A percentile compares a stretch with the other conserved stretches of the same genome.
Evolutionary conservation across 2,329 filamentous ascomycete genomes (phyloP).

Genomic region (Stagonosporopsis cucurbitacearum): DNA sequence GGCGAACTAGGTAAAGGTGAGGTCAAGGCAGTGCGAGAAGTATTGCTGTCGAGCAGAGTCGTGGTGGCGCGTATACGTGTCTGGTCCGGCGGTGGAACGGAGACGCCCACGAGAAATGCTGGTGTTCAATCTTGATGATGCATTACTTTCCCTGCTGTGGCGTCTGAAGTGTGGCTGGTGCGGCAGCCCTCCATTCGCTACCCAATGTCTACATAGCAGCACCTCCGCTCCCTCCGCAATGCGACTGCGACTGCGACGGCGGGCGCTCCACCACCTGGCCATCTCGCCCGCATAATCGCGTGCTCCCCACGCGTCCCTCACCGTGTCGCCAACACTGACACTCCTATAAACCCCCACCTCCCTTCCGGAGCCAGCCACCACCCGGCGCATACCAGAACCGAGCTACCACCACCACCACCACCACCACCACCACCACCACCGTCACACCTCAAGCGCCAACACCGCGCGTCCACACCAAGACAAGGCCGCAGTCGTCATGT

Average conservation of each 20-base stretch:
- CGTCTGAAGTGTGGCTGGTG: constrained; percentile 20
- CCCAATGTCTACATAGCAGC: constrained; percentile 26
- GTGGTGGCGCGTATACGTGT: not conserved
- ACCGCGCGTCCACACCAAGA: constrained; percentile 19
- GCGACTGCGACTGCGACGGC: constrained; percentile 17
- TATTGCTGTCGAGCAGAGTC: not conserved
- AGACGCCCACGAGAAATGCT: constrained; percentile 34
- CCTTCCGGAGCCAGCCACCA: not conserved
- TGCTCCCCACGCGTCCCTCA: constrained; percentile 6
- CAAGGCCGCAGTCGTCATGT: constrained; percentile 39
- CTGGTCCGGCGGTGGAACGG: constrained; percentile 13
- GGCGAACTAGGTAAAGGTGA: not conserved
- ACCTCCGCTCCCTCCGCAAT: constrained; percentile 29
- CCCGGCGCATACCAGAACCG: constrained; percentile 24
- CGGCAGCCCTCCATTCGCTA: constrained; percentile 13
- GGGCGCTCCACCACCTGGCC: constrained; percentile 6
- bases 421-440: constrained; percentile 28
- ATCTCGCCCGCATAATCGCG: constrained; percentile 10
- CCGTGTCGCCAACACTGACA: not conserved
- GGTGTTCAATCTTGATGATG: constrained; percentile 32
- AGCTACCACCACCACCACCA: constrained; percentile 17
- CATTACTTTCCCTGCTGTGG: constrained; percentile 12
- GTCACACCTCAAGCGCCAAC: constrained; percentile 21
- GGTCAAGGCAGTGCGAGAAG: not conserved
- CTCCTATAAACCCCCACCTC: not conserved